phyloP scores from a whole-genome alignment of 768 basidiomycete genomes.

The Panaeolus cyanescens region DNA sequence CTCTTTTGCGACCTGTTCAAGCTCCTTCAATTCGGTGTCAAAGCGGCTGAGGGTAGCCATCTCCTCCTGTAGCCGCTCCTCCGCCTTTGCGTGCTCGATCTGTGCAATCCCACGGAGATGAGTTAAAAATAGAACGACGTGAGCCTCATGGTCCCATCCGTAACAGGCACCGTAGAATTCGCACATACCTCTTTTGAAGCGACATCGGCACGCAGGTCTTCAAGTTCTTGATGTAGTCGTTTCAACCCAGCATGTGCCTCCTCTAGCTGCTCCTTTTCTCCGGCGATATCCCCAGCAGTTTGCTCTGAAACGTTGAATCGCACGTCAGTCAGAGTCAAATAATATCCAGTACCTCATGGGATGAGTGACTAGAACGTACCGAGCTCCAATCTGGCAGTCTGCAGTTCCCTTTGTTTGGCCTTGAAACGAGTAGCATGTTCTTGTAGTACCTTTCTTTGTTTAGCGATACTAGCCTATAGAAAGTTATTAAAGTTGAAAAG shows the following conservation, averaged over 20 bases:
- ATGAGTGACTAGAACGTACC: slow-evolving; percentile 47
- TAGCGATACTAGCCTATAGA: slow-evolving; percentile 69
- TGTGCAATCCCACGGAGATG: slow-evolving; percentile 24
- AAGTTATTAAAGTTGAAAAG: too few relatives aligned
- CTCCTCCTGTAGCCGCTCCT: slow-evolving; percentile 78
- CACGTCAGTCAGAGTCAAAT: slow-evolving; percentile 12
- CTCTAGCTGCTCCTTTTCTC: slow-evolving; percentile 43
- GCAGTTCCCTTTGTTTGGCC: slow-evolving; percentile 85
- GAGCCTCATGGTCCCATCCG: neutral
- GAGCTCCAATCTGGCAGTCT: slow-evolving; percentile 85
- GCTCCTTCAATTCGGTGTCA: slow-evolving; percentile 83
- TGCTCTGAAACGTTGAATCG: slow-evolving; percentile 55
- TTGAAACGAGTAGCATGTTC: slow-evolving; percentile 84
- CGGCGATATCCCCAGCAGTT: slow-evolving; percentile 71
- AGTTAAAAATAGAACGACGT: slow-evolving; percentile 1
- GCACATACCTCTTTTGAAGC: slow-evolving; percentile 43
- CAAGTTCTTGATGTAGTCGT: slow-evolving; percentile 63
- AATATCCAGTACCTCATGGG: neutral
- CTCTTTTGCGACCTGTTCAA: slow-evolving; percentile 79
- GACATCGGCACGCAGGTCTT: slow-evolving; percentile 54
- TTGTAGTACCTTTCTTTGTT: slow-evolving; percentile 78
- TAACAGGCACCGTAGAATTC: neutral
- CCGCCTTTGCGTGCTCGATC: slow-evolving; percentile 63
- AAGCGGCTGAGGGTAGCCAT: slow-evolving; percentile 86
- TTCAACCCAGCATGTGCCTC: slow-evolving; percentile 48